These are phyloP conservation scores for Abelmoschus esculentus DNA, from an alignment of 345 rosid species.

Conservation along the genomic window DNA sequence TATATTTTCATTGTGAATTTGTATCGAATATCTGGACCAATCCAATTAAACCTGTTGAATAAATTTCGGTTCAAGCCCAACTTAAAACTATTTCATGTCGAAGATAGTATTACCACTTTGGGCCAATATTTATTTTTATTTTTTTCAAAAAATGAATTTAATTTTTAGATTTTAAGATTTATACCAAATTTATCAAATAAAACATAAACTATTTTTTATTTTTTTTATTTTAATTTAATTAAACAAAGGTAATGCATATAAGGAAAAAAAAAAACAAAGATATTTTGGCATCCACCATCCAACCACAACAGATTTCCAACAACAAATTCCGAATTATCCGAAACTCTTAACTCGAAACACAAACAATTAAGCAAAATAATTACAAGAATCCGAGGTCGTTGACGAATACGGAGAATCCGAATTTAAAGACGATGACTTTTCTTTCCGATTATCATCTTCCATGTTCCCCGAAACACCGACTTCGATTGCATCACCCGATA, in stretches of 20 bases:
- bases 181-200: too few relatives aligned
- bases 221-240: background rate
- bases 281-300: background rate
- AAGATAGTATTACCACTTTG: too few relatives aligned
- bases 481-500: conserved; percentile 20
- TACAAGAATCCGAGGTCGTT: conserved; percentile 44
- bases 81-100: too few relatives aligned
- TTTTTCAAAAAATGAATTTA: too few relatives aligned
- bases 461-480: conserved; percentile 15
- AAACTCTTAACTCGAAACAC: background rate
- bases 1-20: too few relatives aligned
- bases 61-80: too few relatives aligned
- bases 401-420: conserved; percentile 32
- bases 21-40: too few relatives aligned
- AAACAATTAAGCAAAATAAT: conserved; percentile 34
- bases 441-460: conserved; percentile 20
- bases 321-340: conserved; percentile 14
- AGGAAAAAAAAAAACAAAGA: background rate
- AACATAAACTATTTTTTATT: conserved; percentile 11
- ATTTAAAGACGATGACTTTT: conserved; percentile 24
- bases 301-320: conserved; percentile 3
- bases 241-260: background rate
- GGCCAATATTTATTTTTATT: too few relatives aligned
- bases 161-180: too few relatives aligned
- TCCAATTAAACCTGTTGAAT: too few relatives aligned